Evolutionary conservation across 2,329 filamentous ascomycete species (phyloP).

Genomic region (Fusarium algeriense): DNA sequence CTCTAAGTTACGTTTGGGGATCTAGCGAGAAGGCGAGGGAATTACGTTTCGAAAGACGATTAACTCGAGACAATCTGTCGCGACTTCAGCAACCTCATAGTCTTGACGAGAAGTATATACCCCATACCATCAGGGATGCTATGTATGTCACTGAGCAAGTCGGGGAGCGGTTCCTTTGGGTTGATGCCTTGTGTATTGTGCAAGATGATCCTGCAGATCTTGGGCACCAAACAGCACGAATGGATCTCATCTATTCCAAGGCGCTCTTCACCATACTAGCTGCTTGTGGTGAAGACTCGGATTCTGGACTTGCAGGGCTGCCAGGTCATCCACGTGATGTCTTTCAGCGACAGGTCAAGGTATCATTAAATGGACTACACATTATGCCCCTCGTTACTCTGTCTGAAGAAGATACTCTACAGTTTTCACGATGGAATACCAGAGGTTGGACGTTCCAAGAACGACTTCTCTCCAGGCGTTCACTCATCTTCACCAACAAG

Average conservation of each 20-base stretch:
- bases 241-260: slow-evolving; percentile 27
- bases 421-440: neutral
- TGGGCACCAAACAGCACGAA: slow-evolving; percentile 3
- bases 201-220: slow-evolving; percentile 24
- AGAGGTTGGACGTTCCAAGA: slow-evolving; percentile 35
- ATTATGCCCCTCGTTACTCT: neutral
- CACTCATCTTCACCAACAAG: slow-evolving; percentile 14
- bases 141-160: neutral
- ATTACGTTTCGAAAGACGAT: neutral
- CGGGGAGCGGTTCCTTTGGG: slow-evolving; percentile 25
- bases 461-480: slow-evolving; percentile 11
- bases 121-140: slow-evolving; percentile 23
- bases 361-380: neutral
- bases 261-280: slow-evolving; percentile 6
- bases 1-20: slow-evolving; percentile 36
- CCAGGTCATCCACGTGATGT: neutral
- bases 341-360: neutral
- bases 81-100: neutral
- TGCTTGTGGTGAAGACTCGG: neutral
- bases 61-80: slow-evolving; percentile 4
- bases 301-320: slow-evolving; percentile 7
- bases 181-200: slow-evolving; percentile 34
- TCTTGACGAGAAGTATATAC: neutral
- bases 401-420: neutral
- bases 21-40: neutral